These are phyloP conservation scores for Cyclocybe aegerita DNA, from an alignment of 768 basidiomycete genomes.

Conservation along the genomic window DNA sequence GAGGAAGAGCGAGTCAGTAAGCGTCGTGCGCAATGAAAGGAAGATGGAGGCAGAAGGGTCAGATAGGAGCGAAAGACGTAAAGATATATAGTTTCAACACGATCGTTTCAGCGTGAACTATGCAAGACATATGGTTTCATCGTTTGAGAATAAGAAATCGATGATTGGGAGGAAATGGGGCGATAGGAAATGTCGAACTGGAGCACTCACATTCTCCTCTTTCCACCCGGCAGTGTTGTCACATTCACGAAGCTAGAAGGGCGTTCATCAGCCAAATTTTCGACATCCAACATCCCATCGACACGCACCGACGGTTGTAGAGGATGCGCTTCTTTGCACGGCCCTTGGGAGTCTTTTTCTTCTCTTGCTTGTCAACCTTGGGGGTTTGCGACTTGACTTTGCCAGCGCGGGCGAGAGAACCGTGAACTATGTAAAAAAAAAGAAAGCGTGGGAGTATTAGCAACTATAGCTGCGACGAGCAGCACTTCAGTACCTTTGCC, in stretches of 20 bases:
- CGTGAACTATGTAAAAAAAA: constrained; percentile 71
- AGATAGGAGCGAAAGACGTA: constrained; percentile 99
- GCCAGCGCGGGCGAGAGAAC: constrained; percentile 98
- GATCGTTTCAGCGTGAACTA: constrained; percentile 95
- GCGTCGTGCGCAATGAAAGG: constrained; percentile 5
- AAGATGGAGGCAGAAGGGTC: constrained; percentile 36
- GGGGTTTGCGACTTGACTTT: constrained; percentile 99
- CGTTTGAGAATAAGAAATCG: constrained; percentile 20
- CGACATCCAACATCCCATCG: neutral
- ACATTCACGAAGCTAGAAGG: constrained; percentile 84
- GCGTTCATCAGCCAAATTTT: constrained; percentile 1
- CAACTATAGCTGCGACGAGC: constrained; percentile 10
- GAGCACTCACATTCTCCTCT: constrained; percentile 89
- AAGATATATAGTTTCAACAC: constrained; percentile 86
- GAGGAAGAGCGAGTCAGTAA: constrained; percentile 22
- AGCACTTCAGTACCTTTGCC: constrained; percentile 56
- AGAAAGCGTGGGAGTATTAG: neutral
- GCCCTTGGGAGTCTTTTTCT: constrained; percentile 97
- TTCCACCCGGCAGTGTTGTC: constrained; percentile 86
- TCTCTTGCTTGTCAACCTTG: constrained; percentile 98
- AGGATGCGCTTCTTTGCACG: constrained; percentile 96
- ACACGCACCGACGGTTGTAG: constrained; percentile 86
- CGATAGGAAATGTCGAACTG: constrained; percentile 7
- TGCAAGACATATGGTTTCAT: constrained; percentile 72
- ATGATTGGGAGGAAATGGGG: neutral